phyloP scores from a whole-genome alignment of 495 filamentous ascomycete genomes.

The Cercophora scortea region DNA sequence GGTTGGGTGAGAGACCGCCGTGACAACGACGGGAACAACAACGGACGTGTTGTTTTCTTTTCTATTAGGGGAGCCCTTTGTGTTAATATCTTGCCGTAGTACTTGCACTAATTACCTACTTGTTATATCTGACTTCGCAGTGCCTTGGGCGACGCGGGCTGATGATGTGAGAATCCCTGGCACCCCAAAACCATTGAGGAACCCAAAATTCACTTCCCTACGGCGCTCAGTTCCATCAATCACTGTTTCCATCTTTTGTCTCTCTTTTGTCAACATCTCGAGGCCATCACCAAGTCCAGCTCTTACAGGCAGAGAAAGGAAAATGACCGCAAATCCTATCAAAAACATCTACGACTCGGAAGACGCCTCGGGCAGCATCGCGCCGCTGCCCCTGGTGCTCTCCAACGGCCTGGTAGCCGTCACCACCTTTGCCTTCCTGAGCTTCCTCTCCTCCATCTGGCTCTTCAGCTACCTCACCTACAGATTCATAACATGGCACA shows the following conservation, averaged over 20 bases:
- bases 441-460: slow-evolving; percentile 45
- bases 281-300: slow-evolving; percentile 1
- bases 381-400: slow-evolving; percentile 43
- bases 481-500: slow-evolving; percentile 49
- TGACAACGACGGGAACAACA: slow-evolving; percentile 6
- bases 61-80: neutral
- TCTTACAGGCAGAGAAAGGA: slow-evolving; percentile 5
- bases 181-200: slow-evolving; percentile 1
- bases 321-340: slow-evolving; percentile 1
- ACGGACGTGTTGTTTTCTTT: slow-evolving; percentile 6
- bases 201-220: slow-evolving; percentile 8
- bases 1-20: neutral
- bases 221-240: neutral
- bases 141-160: slow-evolving; percentile 3
- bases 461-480: slow-evolving; percentile 51
- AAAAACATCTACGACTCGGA: slow-evolving; percentile 16
- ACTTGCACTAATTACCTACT: slow-evolving; percentile 1
- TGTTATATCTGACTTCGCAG: no score
- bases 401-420: slow-evolving; percentile 47
- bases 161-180: slow-evolving; percentile 18
- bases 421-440: slow-evolving; percentile 50
- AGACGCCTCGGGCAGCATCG: slow-evolving; percentile 20
- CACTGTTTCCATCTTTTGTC: slow-evolving; percentile 4
- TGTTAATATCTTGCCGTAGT: neutral
- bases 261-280: neutral